Conservation (phyloP, 116 monocot genomes). For the Trichopus zeylanicus region DNA sequence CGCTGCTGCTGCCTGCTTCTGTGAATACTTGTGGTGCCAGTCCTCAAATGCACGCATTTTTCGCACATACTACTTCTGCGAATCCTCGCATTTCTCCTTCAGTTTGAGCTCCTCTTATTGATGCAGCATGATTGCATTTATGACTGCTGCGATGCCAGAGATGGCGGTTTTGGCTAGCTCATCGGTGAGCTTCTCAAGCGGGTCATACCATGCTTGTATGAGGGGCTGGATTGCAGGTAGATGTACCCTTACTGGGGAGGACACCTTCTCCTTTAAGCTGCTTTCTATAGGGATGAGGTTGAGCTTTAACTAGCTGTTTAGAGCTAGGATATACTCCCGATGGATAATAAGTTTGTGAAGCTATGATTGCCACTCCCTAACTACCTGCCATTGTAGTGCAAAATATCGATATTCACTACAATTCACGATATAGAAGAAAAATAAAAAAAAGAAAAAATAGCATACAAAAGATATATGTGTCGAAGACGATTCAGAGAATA, state of each 20-base stretch:
- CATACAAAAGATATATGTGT: no score
- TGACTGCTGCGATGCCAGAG: conserved; percentile 35
- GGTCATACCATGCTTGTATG: conserved; percentile 48
- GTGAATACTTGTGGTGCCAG: conserved; percentile 50
- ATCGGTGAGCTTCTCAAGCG: conserved; percentile 40
- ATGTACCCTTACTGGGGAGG: conserved; percentile 35
- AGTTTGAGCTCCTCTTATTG: conserved; percentile 52
- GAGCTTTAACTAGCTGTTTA: conserved; percentile 54
- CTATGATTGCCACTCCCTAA: conserved; percentile 36
- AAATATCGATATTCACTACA: no score
- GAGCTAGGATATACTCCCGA: conserved; percentile 48
- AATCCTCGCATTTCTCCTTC: conserved; percentile 47
- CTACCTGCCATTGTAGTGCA: conserved; percentile 16
- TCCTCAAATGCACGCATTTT: conserved; percentile 59
- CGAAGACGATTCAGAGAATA: no score
- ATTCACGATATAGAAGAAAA: no score
- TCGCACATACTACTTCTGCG: conserved; percentile 26
- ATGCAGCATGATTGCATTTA: conserved; percentile 25
- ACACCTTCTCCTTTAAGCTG: conserved; percentile 65
- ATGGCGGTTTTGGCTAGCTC: conserved; percentile 53
- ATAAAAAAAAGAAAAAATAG: no score
- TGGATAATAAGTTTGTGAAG: conserved; percentile 34
- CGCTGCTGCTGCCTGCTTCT: conserved; percentile 14
- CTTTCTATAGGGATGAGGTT: conserved; percentile 66
- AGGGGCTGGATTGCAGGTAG: conserved; percentile 41